phyloP scores from a whole-genome alignment of 2,329 filamentous ascomycete species.

The Sarocladium strictum region DNA sequence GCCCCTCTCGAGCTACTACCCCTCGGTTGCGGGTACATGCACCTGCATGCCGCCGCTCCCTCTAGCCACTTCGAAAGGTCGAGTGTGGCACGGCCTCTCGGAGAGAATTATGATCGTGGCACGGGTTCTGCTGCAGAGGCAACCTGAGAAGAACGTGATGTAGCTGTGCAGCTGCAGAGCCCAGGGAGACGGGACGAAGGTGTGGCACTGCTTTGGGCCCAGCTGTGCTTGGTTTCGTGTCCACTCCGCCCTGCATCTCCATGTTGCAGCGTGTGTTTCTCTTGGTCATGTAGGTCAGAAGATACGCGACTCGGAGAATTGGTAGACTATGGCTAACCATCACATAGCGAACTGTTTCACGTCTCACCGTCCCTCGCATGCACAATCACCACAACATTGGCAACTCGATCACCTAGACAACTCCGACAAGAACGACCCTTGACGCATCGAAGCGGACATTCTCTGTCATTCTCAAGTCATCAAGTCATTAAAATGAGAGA shows the following conservation, averaged over 20 bases:
- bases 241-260: background rate
- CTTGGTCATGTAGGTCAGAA: constrained; percentile 2
- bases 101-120: background rate
- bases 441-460: background rate
- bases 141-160: background rate
- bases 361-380: background rate
- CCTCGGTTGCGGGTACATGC: constrained; percentile 8
- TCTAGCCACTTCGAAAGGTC: background rate
- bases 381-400: background rate
- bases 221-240: background rate
- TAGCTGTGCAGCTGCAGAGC: background rate
- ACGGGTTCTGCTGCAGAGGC: background rate
- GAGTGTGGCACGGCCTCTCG: background rate
- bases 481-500: background rate
- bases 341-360: background rate
- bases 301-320: constrained; percentile 4
- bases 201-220: constrained; percentile 3
- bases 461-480: background rate
- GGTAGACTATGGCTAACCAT: background rate
- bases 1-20: constrained; percentile 4
- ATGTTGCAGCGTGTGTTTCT: background rate
- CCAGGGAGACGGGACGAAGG: constrained; percentile 4
- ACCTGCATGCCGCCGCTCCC: background rate
- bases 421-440: background rate
- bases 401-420: background rate